phyloP scores from a whole-genome alignment of 2,329 filamentous ascomycete species.

The Xylariaceae sp. region DNA sequence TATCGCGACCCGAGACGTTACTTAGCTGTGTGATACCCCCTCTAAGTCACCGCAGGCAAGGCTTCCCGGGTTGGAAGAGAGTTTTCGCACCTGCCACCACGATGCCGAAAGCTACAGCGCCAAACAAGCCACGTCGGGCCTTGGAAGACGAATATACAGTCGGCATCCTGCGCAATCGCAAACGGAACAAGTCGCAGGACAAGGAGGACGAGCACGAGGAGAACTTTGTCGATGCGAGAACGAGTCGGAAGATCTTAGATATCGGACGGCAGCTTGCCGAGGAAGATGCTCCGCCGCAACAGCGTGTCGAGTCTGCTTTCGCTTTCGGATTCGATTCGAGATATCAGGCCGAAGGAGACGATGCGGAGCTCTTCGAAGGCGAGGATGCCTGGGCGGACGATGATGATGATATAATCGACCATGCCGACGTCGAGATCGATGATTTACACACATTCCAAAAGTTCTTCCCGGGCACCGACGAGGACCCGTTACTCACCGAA shows the following conservation, averaged over 20 bases:
- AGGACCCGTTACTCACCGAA: slow-evolving; percentile 66
- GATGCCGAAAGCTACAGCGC: slow-evolving; percentile 76
- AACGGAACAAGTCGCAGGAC: slow-evolving; percentile 64
- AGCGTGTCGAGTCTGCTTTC: slow-evolving; percentile 43
- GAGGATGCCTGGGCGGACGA: slow-evolving; percentile 70
- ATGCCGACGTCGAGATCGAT: slow-evolving; percentile 78
- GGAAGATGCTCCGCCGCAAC: slow-evolving; percentile 58
- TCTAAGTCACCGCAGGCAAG: too few relatives aligned
- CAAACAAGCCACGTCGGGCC: slow-evolving; percentile 54
- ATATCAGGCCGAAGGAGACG: slow-evolving; percentile 58
- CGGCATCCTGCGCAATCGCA: slow-evolving; percentile 66
- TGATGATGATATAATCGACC: slow-evolving; percentile 64
- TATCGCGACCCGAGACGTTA: too few relatives aligned
- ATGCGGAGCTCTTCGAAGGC: slow-evolving; percentile 44
- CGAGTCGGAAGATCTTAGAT: slow-evolving; percentile 80
- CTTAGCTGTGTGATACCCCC: too few relatives aligned
- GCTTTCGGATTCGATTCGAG: slow-evolving; percentile 78
- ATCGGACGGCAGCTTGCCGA: slow-evolving; percentile 85
- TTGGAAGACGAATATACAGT: slow-evolving; percentile 82
- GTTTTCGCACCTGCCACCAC: not conserved
- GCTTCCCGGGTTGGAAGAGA: too few relatives aligned
- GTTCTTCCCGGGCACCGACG: slow-evolving; percentile 66
- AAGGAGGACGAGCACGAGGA: slow-evolving; percentile 58
- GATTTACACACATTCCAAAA: slow-evolving; percentile 88
- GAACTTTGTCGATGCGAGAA: slow-evolving; percentile 77